These are phyloP conservation scores for Calocera viscosa DNA, from an alignment of 768 basidiomycete species.

Conservation along the genomic window DNA sequence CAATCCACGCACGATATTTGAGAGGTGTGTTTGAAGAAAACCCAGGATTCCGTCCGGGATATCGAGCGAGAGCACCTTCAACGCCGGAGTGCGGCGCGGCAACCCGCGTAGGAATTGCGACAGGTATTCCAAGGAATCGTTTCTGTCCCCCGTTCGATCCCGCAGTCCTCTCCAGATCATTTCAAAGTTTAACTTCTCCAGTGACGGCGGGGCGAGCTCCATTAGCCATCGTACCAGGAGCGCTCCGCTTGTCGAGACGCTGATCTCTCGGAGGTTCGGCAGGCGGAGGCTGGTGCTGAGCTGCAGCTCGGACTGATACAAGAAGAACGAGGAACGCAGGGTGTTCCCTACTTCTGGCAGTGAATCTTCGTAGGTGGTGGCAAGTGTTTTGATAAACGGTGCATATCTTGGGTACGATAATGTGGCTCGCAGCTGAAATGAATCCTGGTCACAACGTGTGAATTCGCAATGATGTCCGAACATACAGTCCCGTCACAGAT, in stretches of 20 bases:
- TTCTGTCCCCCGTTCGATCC: neutral
- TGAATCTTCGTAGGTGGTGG: neutral
- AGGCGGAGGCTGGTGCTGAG: neutral
- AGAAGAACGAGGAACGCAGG: neutral
- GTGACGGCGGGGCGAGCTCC: neutral
- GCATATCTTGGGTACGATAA: neutral
- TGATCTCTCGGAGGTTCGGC: neutral
- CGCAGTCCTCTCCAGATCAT: neutral
- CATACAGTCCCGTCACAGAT: neutral
- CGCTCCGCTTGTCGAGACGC: neutral
- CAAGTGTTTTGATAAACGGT: neutral
- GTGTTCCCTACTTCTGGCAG: too few relatives aligned
- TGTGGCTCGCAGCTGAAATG: neutral
- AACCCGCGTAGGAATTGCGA: neutral
- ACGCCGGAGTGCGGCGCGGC: neutral
- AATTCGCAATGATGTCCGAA: neutral
- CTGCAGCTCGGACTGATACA: neutral
- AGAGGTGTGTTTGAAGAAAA: neutral
- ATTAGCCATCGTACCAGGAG: neutral
- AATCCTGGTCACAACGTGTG: neutral
- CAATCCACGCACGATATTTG: neutral
- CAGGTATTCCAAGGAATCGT: neutral
- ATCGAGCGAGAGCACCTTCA: neutral
- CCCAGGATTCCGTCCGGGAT: neutral
- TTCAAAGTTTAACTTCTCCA: neutral